These are phyloP conservation scores for Inga oerstediana DNA, from an alignment of 306 rosid genomes.

Conservation along the genomic window DNA sequence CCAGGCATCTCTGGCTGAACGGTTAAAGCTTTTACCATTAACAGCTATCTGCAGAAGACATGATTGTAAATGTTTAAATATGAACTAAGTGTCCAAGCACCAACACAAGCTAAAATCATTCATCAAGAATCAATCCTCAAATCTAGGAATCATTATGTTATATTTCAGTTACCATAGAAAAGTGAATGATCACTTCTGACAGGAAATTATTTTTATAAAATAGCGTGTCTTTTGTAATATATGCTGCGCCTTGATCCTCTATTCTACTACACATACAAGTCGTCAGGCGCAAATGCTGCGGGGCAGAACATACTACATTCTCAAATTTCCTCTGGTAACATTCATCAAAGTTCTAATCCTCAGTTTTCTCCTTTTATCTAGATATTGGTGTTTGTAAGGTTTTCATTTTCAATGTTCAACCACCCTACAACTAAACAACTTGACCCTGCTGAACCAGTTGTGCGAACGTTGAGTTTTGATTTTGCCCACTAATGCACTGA, in stretches of 20 bases:
- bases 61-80: slow-evolving; percentile 2
- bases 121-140: slow-evolving; percentile 16
- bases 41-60: slow-evolving; percentile 82
- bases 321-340: background rate
- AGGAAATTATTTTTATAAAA: background rate
- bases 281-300: background rate
- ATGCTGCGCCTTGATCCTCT: background rate
- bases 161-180: background rate
- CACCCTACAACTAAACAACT: background rate
- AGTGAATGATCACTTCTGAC: too few species aligned
- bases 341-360: background rate
- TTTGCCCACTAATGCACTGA: background rate
- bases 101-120: background rate
- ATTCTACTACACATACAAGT: background rate
- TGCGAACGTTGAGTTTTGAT: background rate
- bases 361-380: background rate
- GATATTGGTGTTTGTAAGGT: background rate
- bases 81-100: slow-evolving; percentile 7
- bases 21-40: slow-evolving; percentile 86
- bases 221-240: background rate
- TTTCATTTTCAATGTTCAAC: background rate
- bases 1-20: slow-evolving; percentile 98
- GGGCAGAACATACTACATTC: background rate
- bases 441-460: background rate
- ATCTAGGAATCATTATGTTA: background rate